Evolutionary conservation across 441 rosid genomes (phyloP).

Genomic region (Gossypium gossypioides): DNA sequence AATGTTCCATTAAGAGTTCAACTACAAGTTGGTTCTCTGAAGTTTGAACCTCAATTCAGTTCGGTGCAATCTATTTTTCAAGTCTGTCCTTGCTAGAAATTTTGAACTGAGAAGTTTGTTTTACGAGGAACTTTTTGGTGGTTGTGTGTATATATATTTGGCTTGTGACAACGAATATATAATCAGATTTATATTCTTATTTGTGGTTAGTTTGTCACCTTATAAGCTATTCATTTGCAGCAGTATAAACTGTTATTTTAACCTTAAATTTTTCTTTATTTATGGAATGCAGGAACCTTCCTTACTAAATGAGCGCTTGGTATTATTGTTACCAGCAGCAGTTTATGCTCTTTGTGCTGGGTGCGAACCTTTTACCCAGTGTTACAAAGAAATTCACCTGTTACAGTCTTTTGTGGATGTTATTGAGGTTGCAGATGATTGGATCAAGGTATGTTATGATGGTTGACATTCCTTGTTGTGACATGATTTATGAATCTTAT

Average conservation of each 20-base stretch:
- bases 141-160: background rate
- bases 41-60: background rate
- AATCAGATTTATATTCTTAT: background rate
- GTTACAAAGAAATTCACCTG: constrained; percentile 29
- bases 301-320: constrained; percentile 43
- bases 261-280: constrained; percentile 3
- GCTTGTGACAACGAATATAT: background rate
- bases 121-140: background rate
- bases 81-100: background rate
- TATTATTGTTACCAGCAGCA: constrained; percentile 70
- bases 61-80: background rate
- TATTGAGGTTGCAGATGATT: constrained; percentile 37
- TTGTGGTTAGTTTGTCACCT: background rate
- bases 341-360: constrained; percentile 76
- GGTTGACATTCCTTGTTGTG: constrained; percentile 13
- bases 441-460: constrained; percentile 38
- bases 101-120: background rate
- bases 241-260: background rate
- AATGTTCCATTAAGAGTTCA: background rate
- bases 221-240: background rate
- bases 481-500: background rate
- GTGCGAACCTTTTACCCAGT: constrained; percentile 38
- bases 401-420: constrained; percentile 29
- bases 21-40: background rate
- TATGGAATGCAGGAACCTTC: constrained; percentile 42